phyloP scores from a whole-genome alignment of 108 stramenopile species.

The Aureococcus anophagefferens region DNA sequence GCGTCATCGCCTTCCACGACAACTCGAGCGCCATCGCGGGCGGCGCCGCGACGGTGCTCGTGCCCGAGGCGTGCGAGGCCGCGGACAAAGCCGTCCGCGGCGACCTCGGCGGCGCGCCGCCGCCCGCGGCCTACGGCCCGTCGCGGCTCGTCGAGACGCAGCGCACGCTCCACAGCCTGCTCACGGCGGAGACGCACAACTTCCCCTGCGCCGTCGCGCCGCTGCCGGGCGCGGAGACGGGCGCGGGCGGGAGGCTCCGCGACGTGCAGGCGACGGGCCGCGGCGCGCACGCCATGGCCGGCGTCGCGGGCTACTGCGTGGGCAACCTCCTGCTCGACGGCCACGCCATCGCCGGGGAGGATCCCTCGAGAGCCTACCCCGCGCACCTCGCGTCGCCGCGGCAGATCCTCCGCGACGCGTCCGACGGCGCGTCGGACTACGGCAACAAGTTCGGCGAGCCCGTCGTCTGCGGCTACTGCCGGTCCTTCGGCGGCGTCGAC shows the following conservation, averaged over 20 bases:
- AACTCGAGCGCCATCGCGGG: constrained; percentile 76
- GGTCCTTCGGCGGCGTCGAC: constrained; percentile 89
- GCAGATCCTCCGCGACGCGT: constrained; percentile 83
- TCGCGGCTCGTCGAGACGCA: constrained; percentile 49
- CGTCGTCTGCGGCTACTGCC: constrained; percentile 86
- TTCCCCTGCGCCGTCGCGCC: constrained; percentile 97
- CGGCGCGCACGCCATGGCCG: constrained; percentile 81
- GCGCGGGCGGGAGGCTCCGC: constrained; percentile 92
- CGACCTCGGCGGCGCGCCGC: constrained; percentile 37
- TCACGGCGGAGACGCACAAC: constrained; percentile 99
- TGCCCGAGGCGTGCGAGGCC: neutral
- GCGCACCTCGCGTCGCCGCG: constrained; percentile 76
- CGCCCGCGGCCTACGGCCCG: constrained; percentile 41
- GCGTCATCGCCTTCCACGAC: constrained; percentile 96
- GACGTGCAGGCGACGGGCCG: constrained; percentile 98
- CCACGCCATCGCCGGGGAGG: constrained; percentile 90
- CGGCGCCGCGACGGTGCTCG: neutral
- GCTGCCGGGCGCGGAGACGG: constrained; percentile 97
- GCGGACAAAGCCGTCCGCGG: neutral
- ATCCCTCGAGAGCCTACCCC: constrained; percentile 65
- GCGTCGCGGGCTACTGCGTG: constrained; percentile 93
- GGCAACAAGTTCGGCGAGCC: constrained; percentile 99
- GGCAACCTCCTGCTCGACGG: constrained; percentile 88
- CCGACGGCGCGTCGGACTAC: constrained; percentile 96
- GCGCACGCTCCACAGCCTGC: constrained; percentile 42